phyloP scores from a whole-genome alignment of 2,329 filamentous ascomycete species.

The Cladosporium oxysporum region DNA sequence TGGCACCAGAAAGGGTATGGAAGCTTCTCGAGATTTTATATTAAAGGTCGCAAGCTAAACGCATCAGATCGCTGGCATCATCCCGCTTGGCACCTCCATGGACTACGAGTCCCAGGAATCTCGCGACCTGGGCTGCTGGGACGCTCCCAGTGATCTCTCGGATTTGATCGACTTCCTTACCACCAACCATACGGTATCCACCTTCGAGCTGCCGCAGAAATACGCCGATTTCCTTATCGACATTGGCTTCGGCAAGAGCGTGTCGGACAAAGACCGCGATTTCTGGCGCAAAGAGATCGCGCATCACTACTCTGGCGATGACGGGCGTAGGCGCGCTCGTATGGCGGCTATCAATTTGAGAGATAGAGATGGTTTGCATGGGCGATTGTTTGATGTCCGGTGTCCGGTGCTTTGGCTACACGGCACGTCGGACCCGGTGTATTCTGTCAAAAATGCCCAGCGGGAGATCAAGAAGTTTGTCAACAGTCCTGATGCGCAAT shows the following conservation, averaged over 20 bases:
- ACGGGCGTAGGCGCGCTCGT: slow-evolving; percentile 48
- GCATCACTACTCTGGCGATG: slow-evolving; percentile 51
- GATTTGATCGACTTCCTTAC: slow-evolving; percentile 45
- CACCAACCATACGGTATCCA: slow-evolving; percentile 40
- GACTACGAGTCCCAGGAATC: slow-evolving; percentile 51
- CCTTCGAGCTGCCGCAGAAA: slow-evolving; percentile 45
- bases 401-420: slow-evolving; percentile 57
- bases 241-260: slow-evolving; percentile 50
- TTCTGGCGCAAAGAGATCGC: slow-evolving; percentile 51
- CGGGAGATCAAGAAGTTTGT: slow-evolving; percentile 53
- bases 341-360: slow-evolving; percentile 54
- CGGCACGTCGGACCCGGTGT: slow-evolving; percentile 46
- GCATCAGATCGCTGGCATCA: slow-evolving; percentile 51
- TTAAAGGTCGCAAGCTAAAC: background rate
- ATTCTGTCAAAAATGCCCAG: slow-evolving; percentile 45
- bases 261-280: slow-evolving; percentile 37
- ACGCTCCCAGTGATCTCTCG: slow-evolving; percentile 38
- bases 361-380: slow-evolving; percentile 52
- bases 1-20: slow-evolving; percentile 48
- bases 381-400: slow-evolving; percentile 48
- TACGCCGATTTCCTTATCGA: slow-evolving; percentile 51
- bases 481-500: slow-evolving; percentile 44
- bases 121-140: slow-evolving; percentile 52
- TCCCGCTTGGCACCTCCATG: slow-evolving; percentile 55
- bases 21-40: background rate